Evolutionary conservation across 768 basidiomycete genomes (phyloP).

Genomic region (Rhodosporidiobolus sp.): DNA sequence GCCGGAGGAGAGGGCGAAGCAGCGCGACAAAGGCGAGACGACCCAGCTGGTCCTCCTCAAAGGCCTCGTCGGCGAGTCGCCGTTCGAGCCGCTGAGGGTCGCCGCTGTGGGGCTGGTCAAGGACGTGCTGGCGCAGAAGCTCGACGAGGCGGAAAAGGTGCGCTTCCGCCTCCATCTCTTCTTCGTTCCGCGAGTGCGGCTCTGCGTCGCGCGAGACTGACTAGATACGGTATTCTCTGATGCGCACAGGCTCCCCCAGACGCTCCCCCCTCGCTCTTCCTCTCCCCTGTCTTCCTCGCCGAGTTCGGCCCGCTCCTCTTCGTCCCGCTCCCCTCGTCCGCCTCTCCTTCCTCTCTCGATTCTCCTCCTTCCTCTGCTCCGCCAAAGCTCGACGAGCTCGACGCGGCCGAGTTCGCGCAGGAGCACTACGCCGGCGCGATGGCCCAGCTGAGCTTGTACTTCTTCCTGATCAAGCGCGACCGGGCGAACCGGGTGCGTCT

Average conservation of each 20-base stretch:
- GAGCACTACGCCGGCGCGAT: neutral
- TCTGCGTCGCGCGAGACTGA: no score
- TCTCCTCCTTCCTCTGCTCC: neutral
- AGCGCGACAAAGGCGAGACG: neutral
- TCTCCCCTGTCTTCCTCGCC: neutral
- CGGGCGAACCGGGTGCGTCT: neutral
- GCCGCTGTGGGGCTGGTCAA: conserved; percentile 11
- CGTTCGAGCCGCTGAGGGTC: neutral
- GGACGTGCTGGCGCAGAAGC: neutral
- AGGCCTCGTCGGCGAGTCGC: neutral
- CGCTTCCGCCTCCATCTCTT: neutral
- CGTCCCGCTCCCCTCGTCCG: neutral
- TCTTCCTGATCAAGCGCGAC: neutral
- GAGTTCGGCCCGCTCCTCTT: neutral
- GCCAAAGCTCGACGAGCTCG: no score
- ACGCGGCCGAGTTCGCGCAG: neutral
- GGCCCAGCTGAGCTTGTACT: neutral
- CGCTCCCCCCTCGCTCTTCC: neutral
- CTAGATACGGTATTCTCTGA: no score
- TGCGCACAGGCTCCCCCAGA: neutral
- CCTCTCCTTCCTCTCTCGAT: neutral
- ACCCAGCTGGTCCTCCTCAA: neutral
- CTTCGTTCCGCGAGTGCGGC: neutral
- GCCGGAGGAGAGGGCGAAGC: neutral
- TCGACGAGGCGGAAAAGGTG: neutral